Evolutionary conservation across 345 rosid genomes (phyloP), one percentile per base, ranked within the genome.

Genomic region (Aegle marmelos): DNA sequence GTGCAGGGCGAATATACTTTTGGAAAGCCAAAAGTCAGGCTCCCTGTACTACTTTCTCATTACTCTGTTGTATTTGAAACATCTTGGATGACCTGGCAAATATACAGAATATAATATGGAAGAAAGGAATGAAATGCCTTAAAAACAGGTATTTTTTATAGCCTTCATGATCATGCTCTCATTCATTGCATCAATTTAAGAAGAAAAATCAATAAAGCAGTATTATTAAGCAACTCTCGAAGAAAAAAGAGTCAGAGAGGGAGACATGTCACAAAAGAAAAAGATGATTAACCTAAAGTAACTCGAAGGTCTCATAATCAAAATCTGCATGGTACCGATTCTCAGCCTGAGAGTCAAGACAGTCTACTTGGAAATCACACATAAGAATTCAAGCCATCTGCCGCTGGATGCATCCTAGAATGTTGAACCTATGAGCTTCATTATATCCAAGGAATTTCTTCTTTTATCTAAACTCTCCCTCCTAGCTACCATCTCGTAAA

Each of bases 241-340:
- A 31, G 33, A 31, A 31, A 31, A 31, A 31, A 31, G 33, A 31
- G 39, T 6, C 2, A 7, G 39, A 36, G 39, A 6, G 39, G 19
- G 25, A 34, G 69, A 6, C 24, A 25, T 5, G 25, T 25, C 3
- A 58, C 19, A 28, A 66, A 58, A 27, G 33, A 62, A 14, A 14
- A 14, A 16, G 70, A 68, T 0, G n/a, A 70, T 70, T 45, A 81
- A 95, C 98, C 98, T 91, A 97, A 89, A 96, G 99, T 57, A 85
- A 83, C 82, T 86, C 84, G 87, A 94, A 96, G 9, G 99, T 96
- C 87, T 93, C 98, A 45, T 79, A 88, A 76, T 94, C 99, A 59
- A 96, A 97, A 90, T 96, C 99, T 30, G 98, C 99, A 70, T 94
- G 98, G 82, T 86, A 89, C 97, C 98, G 92, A 74, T 92, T 96